phyloP scores from a whole-genome alignment of 192 early-diverging fungal genomes.

The Phlyctochytrium planicorne region DNA sequence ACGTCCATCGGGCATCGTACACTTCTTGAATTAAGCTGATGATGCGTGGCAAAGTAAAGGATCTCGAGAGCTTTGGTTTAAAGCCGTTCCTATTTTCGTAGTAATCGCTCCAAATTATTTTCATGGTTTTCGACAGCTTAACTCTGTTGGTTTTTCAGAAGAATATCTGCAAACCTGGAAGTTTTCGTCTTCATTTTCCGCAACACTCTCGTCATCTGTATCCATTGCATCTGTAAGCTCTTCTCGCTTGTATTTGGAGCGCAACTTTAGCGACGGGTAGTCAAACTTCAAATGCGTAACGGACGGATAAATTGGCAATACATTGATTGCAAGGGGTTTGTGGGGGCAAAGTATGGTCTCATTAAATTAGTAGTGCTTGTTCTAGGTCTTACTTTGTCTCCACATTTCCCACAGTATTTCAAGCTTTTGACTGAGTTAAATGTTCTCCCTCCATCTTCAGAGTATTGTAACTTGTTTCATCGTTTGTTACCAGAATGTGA shows the following conservation, averaged over 20 bases:
- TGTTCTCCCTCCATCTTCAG: conserved; percentile 37
- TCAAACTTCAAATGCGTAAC: conserved; percentile 36
- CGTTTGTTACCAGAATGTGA: not conserved
- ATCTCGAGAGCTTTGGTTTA: conserved; percentile 31
- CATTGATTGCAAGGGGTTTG: conserved; percentile 12
- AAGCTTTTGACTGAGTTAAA: conserved; percentile 27
- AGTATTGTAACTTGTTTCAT: conserved; percentile 34
- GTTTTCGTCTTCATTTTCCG: conserved; percentile 32
- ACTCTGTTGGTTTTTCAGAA: not conserved
- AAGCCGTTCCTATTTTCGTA: conserved; percentile 36
- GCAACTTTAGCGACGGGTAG: conserved; percentile 37
- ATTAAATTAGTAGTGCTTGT: not conserved
- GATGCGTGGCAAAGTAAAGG: conserved; percentile 28
- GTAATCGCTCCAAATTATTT: conserved; percentile 42
- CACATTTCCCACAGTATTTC: conserved; percentile 46
- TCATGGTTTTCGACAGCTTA: conserved; percentile 32
- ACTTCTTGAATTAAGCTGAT: conserved; percentile 44
- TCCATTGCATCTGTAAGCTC: not conserved
- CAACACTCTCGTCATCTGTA: conserved; percentile 28
- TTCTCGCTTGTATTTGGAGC: conserved; percentile 24
- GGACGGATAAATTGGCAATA: conserved; percentile 19
- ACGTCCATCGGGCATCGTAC: conserved; percentile 38
- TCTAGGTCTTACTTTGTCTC: conserved; percentile 33
- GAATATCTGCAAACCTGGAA: conserved; percentile 7
- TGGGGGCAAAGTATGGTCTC: conserved; percentile 52